phyloP scores from a whole-genome alignment of 2,329 filamentous ascomycete genomes.

The Fusarium tupiense region DNA sequence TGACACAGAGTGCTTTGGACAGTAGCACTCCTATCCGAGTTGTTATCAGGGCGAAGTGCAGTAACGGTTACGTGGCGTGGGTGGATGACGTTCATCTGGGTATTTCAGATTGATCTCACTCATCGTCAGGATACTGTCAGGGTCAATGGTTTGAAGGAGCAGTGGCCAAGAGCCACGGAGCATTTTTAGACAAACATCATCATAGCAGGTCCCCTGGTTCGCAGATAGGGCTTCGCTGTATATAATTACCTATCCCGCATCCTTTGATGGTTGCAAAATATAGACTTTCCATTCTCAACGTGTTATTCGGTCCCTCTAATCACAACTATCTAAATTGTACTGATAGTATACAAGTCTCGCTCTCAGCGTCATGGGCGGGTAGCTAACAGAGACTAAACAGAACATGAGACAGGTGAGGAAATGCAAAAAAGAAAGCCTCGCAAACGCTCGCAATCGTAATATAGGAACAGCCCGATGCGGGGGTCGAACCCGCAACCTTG shows the following conservation, averaged over 20 bases:
- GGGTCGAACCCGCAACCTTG: constrained; percentile 67
- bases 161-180: not conserved
- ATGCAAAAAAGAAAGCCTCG: not conserved
- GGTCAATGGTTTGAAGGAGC: not conserved
- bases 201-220: not conserved
- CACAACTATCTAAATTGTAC: too few species aligned
- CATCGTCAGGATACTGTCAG: accelerated
- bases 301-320: accelerated
- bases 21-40: not conserved
- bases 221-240: not conserved
- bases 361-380: accelerated
- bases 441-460: constrained; percentile 3
- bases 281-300: not conserved
- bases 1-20: not conserved
- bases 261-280: not conserved
- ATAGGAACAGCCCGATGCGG: constrained; percentile 55
- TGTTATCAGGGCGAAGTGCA: not conserved
- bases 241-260: not conserved
- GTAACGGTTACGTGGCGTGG: not conserved
- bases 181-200: not conserved
- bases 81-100: not conserved
- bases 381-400: not conserved
- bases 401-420: not conserved
- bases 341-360: too few species aligned
- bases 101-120: not conserved